These are phyloP conservation scores for Lichina pygmaea DNA, from an alignment of 495 filamentous ascomycete genomes.

Conservation along the genomic window DNA sequence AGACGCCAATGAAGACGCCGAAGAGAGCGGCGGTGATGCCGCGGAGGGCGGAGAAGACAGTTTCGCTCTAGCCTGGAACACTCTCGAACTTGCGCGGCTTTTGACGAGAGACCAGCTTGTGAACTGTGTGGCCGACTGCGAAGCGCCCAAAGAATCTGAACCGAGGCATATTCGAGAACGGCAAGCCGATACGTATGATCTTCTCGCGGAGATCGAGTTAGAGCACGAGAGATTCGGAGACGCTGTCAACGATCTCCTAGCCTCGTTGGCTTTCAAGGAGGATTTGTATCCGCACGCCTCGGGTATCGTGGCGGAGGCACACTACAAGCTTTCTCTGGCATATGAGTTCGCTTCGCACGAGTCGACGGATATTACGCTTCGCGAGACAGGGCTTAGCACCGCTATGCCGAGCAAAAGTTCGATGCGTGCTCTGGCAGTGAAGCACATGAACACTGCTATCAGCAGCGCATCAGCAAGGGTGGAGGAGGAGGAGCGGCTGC, in stretches of 20 bases:
- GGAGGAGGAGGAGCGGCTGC: conserved; percentile 38
- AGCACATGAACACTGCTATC: conserved; percentile 62
- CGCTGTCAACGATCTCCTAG: conserved; percentile 54
- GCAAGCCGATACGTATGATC: conserved; percentile 71
- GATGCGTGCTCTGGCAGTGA: conserved; percentile 30
- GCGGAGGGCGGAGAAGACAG: conserved; percentile 73
- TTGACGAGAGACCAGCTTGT: conserved; percentile 13
- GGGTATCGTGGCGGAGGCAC: conserved; percentile 66
- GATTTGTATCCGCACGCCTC: conserved; percentile 53
- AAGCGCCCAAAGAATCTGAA: conserved; percentile 20
- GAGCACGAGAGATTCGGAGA: conserved; percentile 74
- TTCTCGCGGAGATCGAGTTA: conserved; percentile 78
- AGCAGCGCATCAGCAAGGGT: conserved; percentile 51
- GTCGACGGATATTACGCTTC: too few relatives aligned
- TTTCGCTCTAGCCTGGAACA: conserved; percentile 68
- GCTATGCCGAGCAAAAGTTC: too few relatives aligned
- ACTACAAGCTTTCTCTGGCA: conserved; percentile 86
- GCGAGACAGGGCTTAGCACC: too few relatives aligned
- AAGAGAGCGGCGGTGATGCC: conserved; percentile 8
- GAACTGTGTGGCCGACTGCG: conserved; percentile 4
- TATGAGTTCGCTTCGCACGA: conserved; percentile 55
- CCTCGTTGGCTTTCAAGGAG: conserved; percentile 47
- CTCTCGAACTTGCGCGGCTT: conserved; percentile 71
- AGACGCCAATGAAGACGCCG: conserved; percentile 14
- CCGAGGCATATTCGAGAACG: conserved; percentile 47